phyloP scores from a whole-genome alignment of 345 rosid species.

The Boechera retrofracta region DNA sequence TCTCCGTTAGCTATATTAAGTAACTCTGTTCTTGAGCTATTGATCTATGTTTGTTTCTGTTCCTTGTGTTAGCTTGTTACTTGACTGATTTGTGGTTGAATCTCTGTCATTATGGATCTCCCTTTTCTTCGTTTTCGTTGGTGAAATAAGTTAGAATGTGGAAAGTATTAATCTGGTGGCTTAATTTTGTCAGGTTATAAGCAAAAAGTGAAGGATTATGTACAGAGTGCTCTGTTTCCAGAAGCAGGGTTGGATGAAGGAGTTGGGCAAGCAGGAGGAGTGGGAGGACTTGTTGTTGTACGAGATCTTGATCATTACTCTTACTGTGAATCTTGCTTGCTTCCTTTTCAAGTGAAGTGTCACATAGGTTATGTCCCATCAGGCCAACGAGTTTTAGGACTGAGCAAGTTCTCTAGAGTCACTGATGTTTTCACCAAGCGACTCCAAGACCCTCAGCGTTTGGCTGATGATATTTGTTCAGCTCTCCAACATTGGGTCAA shows the following conservation, averaged over 20 bases:
- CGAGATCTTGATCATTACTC: slow-evolving; percentile 89
- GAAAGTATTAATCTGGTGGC: slow-evolving; percentile 21
- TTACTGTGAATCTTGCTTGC: slow-evolving; percentile 90
- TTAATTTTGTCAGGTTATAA: slow-evolving; percentile 64
- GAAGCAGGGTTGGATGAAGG: slow-evolving; percentile 78
- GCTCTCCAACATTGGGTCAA: slow-evolving; percentile 79
- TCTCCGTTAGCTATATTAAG: background rate
- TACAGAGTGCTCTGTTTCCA: slow-evolving; percentile 90
- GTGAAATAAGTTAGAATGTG: background rate
- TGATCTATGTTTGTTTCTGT: background rate
- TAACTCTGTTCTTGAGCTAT: background rate
- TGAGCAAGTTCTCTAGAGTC: slow-evolving; percentile 93
- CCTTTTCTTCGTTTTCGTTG: background rate
- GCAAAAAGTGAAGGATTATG: slow-evolving; percentile 70
- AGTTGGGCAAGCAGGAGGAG: slow-evolving; percentile 87
- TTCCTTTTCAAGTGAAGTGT: slow-evolving; percentile 85
- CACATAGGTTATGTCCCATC: slow-evolving; percentile 92
- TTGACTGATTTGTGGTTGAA: background rate
- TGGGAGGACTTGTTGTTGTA: slow-evolving; percentile 87
- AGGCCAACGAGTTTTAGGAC: slow-evolving; percentile 76
- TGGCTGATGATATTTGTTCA: slow-evolving; percentile 75
- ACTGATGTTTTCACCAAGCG: slow-evolving; percentile 85
- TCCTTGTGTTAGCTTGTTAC: slow-evolving; percentile 8
- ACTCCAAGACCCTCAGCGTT: slow-evolving; percentile 84
- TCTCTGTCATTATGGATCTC: slow-evolving; percentile 1